Evolutionary conservation across 2,329 filamentous ascomycete genomes (phyloP), one percentile per base, ranked within the genome.

Genomic region (Zymoseptoria ardabiliae): DNA sequence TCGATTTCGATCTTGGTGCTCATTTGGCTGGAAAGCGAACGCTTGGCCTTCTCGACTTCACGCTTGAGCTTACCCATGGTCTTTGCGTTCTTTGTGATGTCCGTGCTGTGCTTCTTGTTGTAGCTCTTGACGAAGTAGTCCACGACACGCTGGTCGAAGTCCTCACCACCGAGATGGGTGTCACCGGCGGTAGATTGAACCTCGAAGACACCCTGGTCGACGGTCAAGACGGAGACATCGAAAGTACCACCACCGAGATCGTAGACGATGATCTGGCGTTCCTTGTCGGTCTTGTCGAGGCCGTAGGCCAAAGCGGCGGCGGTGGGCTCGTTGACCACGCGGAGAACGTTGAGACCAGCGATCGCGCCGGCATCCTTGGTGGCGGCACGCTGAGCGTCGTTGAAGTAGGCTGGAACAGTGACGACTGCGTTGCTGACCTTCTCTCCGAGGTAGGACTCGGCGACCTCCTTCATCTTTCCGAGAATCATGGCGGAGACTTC

Each of bases 21-120:
- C 73, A 74, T 75, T 63, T 75, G 72, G 63, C 67, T 70, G 61
- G 72, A 74, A 59, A 99, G 87, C 70, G 92, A 95, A 74, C 94
- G 90, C 89, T 99, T 99, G 80, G 94, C 94, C 87, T 97, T 97
- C 80, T 99, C 94, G 70, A 94, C 93, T 79, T 97, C 94, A 72
- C 94, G 92, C 90, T 97, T 97, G 71, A 99, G 86, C 83, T 97
- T 99, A 81, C 92, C 91, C 92, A 97, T 97, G 68, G 93, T 88
- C 89, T 97, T 97, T 67, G 88, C 80, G 74, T 97, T 91, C 83
- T 95, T 95, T 80, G 87, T 89, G 75, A 97, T 85, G 70, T 99
- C 91, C 68, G 95, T 91, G 70, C 78, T 80, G 83, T 97, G 85
- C 85, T 97, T 94, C 88, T 97, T 97, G 88, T 97, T 97, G 87